Conservation (phyloP, 2,329 filamentous ascomycete genomes). For the Penicillium sp. region DNA sequence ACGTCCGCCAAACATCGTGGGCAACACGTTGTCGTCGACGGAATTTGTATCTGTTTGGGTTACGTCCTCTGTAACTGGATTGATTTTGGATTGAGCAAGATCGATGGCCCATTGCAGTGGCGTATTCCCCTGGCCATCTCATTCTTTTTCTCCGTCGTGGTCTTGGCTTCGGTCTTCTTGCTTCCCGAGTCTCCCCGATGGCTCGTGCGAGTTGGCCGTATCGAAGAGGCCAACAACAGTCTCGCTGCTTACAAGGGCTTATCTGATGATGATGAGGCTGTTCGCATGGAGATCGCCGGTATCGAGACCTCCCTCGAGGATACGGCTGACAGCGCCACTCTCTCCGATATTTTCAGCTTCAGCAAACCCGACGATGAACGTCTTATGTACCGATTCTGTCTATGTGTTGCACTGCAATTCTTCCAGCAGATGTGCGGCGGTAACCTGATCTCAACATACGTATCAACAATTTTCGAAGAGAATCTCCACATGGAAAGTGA, state of each 20-base stretch:
- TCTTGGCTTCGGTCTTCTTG: slow-evolving; percentile 22
- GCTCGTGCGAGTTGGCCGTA: slow-evolving; percentile 36
- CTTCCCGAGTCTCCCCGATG: slow-evolving; percentile 27
- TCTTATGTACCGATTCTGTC: slow-evolving; percentile 22
- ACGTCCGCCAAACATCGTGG: slow-evolving; percentile 49
- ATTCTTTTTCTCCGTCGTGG: slow-evolving; percentile 25
- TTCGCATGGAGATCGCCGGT: slow-evolving; percentile 46
- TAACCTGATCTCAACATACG: slow-evolving; percentile 24
- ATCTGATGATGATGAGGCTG: slow-evolving; percentile 42
- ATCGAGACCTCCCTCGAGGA: slow-evolving; percentile 52
- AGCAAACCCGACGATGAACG: slow-evolving; percentile 48
- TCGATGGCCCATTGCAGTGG: slow-evolving; percentile 22
- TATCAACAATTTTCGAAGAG: slow-evolving; percentile 24
- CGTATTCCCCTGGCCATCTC: slow-evolving; percentile 25
- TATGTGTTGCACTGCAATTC: slow-evolving; percentile 21
- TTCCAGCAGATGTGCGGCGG: slow-evolving; percentile 28
- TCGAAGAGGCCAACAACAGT: slow-evolving; percentile 36
- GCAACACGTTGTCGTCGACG: slow-evolving; percentile 50
- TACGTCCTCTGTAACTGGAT: slow-evolving; percentile 27
- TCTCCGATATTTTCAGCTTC: slow-evolving; percentile 54
- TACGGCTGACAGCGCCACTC: slow-evolving; percentile 43
- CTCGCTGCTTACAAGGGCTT: slow-evolving; percentile 43
- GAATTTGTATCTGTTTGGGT: slow-evolving; percentile 44
- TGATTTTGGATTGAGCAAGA: slow-evolving; percentile 34
- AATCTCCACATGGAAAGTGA: slow-evolving; percentile 24